Conservation (phyloP, 2,329 filamentous ascomycete genomes). For the Microascus cirrosus region DNA sequence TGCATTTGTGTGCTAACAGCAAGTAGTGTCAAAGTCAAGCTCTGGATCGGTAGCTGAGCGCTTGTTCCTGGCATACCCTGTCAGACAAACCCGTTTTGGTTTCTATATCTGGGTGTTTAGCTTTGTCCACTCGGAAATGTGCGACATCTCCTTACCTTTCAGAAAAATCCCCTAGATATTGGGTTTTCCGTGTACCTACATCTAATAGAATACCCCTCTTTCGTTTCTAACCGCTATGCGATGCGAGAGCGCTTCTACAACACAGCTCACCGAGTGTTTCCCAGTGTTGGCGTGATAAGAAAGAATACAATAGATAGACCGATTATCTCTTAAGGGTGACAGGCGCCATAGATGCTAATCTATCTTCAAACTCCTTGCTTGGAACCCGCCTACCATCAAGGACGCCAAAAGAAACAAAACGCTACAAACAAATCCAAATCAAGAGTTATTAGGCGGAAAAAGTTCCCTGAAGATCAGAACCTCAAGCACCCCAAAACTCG, state of each 20-base stretch:
- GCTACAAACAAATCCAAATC: not conserved
- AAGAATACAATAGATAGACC: not conserved
- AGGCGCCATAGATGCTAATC: not conserved
- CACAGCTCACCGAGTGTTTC: too few species aligned
- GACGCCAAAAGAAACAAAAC: not conserved
- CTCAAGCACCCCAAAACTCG: slow-evolving; percentile 28
- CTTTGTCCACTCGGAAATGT: not conserved
- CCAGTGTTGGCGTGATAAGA: too few species aligned
- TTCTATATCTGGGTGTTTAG: not conserved
- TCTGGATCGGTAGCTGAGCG: slow-evolving; percentile 30
- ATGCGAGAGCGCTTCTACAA: too few species aligned
- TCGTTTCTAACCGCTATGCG: not conserved
- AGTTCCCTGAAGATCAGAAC: too few species aligned
- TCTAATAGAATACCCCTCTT: not conserved
- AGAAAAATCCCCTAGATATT: too few species aligned
- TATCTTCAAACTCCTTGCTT: not conserved
- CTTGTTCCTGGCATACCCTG: too few species aligned
- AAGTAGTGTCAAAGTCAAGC: slow-evolving; percentile 47
- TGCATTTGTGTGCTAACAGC: not conserved
- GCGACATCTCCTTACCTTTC: not conserved
- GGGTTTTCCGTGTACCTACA: not conserved
- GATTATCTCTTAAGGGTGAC: not conserved
- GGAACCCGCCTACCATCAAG: not conserved
- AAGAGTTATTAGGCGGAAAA: not conserved
- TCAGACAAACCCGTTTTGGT: not conserved